Evolutionary conservation across 2,329 filamentous ascomycete genomes (phyloP).

Genomic region (Colletotrichum neosansevieriae): DNA sequence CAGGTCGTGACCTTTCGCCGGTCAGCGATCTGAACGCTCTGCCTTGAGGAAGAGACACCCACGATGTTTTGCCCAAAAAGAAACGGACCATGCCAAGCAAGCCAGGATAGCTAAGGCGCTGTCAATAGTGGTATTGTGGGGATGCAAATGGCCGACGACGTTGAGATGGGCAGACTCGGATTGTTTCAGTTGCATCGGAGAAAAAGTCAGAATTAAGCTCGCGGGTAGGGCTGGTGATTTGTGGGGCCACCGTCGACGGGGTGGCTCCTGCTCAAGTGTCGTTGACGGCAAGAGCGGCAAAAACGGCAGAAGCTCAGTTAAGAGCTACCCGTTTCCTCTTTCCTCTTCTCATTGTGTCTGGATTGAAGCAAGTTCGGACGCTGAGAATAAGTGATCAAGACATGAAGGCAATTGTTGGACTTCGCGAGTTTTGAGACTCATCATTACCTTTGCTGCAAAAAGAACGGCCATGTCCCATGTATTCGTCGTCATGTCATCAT

Average conservation of each 20-base stretch:
- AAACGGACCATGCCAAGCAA: neutral
- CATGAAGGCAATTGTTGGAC: too few relatives aligned
- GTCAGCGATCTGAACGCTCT: neutral
- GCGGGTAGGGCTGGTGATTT: constrained; percentile 35
- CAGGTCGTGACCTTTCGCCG: neutral
- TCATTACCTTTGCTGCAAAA: neutral
- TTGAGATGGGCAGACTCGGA: constrained; percentile 8
- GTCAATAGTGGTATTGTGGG: neutral
- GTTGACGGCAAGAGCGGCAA: neutral
- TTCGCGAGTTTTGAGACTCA: neutral
- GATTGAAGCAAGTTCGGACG: too few relatives aligned
- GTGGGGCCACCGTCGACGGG: constrained; percentile 18
- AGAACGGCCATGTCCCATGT: neutral
- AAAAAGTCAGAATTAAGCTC: constrained; percentile 35
- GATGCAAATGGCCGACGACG: neutral
- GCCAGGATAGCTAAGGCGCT: neutral
- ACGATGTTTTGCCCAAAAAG: neutral
- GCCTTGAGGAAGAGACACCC: too few relatives aligned
- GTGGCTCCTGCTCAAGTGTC: neutral
- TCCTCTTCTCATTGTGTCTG: neutral
- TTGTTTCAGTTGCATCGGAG: constrained; percentile 17
- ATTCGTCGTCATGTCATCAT: constrained; percentile 1
- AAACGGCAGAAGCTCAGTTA: neutral
- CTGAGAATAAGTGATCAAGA: too few relatives aligned
- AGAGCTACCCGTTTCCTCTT: neutral